Evolutionary conservation across 2,329 filamentous ascomycete genomes (phyloP), one percentile per base, ranked within the genome.

Genomic region (Catunica adiposa): DNA sequence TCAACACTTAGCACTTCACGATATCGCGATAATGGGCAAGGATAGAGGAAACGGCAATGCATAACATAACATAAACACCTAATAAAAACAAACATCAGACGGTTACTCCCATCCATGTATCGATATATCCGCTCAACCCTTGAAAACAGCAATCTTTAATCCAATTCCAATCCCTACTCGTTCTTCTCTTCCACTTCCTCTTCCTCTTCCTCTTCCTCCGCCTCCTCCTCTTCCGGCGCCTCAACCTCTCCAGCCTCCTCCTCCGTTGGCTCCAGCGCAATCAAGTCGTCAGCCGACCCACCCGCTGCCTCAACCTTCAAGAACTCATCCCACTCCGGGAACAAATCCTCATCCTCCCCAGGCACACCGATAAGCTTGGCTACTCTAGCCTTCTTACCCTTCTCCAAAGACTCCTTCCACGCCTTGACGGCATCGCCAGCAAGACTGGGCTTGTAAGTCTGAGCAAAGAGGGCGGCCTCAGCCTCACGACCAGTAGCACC

Each of bases 271-370:
- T 89, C 82, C 31, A 63, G n/a, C 58, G 48, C 48, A 46, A 61
- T 15, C 63, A 63, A 23, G 63, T 58, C 44, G 60, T 62, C 48
- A 62, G 34, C 54, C 62, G 61, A 58, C 62, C 63, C 59, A 62
- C 85, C 84, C 62, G 89, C 82, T 58, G 76, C 78, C 72, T 97
- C 92, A 60, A 95, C 66, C 64, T 78, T 76, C 62, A 97, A 66
- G 73, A 87, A 96, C 68, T 92, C 84, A 3, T 95, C 86, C 92
- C 92, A 98, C 64, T 96, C 88, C 0, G 90, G 90, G 71, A 98
- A 98, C 62, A 98, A 76, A 2, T 94, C 89, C 42, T 84, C 84
- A 58, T 89, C 86, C 62, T 86, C 83, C 0, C 80, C 85, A 0
- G 92, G 92, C 0, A 87, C 77, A 59, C 86, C 90, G 55, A 98